phyloP scores from a whole-genome alignment of 305 asterid species.

The Stenogyne calaminthoides region DNA sequence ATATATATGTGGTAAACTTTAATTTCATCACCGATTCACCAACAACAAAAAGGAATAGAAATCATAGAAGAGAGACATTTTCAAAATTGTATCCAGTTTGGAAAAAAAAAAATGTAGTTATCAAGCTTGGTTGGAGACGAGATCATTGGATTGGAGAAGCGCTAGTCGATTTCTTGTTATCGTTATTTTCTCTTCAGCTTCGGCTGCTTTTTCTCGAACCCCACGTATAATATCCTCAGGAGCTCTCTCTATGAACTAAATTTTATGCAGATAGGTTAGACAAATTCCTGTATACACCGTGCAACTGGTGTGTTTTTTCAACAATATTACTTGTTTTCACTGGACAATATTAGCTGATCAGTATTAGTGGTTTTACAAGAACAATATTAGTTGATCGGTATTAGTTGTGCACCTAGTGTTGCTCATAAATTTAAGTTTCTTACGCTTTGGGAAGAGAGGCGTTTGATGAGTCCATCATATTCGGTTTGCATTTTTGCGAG shows the following conservation, averaged over 20 bases:
- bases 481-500: conserved; percentile 78
- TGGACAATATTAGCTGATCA: no score
- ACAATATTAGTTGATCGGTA: no score
- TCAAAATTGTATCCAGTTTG: not conserved
- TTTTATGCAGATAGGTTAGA: not conserved
- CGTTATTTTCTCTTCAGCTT: conserved; percentile 81
- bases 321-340: no score
- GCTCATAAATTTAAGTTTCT: not conserved
- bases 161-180: conserved; percentile 72
- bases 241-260: conserved; percentile 91
- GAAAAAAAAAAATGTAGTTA: conserved; percentile 10
- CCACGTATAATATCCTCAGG: conserved; percentile 81
- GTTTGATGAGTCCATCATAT: conserved; percentile 77
- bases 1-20: not conserved
- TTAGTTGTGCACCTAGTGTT: no score
- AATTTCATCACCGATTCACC: not conserved
- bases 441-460: conserved; percentile 63
- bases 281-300: no score
- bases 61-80: not conserved
- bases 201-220: conserved; percentile 81
- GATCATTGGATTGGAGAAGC: conserved; percentile 69
- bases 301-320: no score
- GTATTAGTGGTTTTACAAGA: no score
- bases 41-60: not conserved
- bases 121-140: conserved; percentile 42